phyloP scores from a whole-genome alignment of 148 eudicot genomes.

The Vaccinium darrowii region DNA sequence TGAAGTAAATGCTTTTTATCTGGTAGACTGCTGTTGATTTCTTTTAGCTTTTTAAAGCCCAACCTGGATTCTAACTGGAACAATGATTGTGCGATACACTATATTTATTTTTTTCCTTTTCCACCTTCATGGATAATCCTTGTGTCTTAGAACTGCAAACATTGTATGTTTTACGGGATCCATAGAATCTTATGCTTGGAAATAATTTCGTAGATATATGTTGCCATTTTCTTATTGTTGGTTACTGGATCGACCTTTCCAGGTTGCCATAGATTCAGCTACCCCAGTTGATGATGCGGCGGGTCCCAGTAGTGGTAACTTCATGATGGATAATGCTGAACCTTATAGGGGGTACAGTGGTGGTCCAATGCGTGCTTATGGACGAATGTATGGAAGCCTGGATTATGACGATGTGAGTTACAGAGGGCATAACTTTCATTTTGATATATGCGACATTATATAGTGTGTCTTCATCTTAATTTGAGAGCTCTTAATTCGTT shows the following conservation, averaged over 20 bases:
- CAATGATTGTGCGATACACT: neutral
- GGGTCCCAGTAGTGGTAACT: constrained; percentile 64
- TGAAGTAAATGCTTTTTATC: neutral
- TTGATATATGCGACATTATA: neutral
- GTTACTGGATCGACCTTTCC: constrained; percentile 9
- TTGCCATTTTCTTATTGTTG: neutral
- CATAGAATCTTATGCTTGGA: neutral
- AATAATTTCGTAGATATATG: neutral
- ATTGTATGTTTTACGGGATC: neutral
- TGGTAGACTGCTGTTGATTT: neutral
- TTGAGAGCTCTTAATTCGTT: neutral
- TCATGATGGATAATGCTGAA: constrained; percentile 67
- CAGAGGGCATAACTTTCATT: neutral
- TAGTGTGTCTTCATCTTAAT: neutral
- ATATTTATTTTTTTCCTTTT: neutral
- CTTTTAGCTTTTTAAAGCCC: neutral
- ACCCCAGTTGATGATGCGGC: constrained; percentile 89
- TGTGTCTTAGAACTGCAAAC: neutral
- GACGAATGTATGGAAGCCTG: constrained; percentile 75
- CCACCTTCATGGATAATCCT: neutral
- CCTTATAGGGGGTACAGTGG: constrained; percentile 59
- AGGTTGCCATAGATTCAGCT: constrained; percentile 98
- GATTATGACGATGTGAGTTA: constrained; percentile 87
- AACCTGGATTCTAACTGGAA: neutral
- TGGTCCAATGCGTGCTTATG: constrained; percentile 81